phyloP scores from a whole-genome alignment of 108 stramenopile genomes.

The Pseudonitzschia multiseries region DNA sequence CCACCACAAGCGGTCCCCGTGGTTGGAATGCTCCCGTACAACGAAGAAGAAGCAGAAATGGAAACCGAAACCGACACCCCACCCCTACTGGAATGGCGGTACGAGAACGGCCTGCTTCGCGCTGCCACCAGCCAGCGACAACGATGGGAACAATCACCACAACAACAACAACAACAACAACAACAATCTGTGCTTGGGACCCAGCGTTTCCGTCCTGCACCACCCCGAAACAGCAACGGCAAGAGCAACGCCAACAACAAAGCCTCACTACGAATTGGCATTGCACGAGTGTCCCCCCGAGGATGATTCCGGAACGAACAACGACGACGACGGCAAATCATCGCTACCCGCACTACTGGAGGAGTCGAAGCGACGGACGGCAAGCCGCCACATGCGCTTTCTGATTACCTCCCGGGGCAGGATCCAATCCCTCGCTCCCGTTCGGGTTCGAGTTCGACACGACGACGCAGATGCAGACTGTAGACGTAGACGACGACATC shows the following conservation, averaged over 20 bases:
- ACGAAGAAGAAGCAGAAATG: background rate
- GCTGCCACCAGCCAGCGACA: too few relatives aligned
- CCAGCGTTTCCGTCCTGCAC: background rate
- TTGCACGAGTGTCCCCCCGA: background rate
- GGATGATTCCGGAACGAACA: too few relatives aligned
- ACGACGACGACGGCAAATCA: background rate
- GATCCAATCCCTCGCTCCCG: background rate
- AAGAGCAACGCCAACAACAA: too few relatives aligned
- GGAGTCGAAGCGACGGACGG: background rate
- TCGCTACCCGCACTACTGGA: too few relatives aligned
- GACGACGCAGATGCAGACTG: background rate
- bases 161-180: too few relatives aligned
- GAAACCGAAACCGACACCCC: background rate
- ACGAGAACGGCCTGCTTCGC: background rate
- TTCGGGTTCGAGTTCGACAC: background rate
- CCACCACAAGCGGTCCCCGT: too few relatives aligned
- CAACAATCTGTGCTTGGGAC: background rate
- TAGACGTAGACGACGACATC: too few relatives aligned
- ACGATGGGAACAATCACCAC: too few relatives aligned
- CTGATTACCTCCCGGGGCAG: background rate
- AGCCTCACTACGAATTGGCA: background rate
- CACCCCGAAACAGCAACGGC: too few relatives aligned
- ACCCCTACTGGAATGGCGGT: background rate
- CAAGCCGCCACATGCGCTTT: conserved; percentile 3
- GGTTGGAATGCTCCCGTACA: too few relatives aligned